Evolutionary conservation across 2,329 filamentous ascomycete genomes (phyloP).

Genomic region (Daldinia sp.): DNA sequence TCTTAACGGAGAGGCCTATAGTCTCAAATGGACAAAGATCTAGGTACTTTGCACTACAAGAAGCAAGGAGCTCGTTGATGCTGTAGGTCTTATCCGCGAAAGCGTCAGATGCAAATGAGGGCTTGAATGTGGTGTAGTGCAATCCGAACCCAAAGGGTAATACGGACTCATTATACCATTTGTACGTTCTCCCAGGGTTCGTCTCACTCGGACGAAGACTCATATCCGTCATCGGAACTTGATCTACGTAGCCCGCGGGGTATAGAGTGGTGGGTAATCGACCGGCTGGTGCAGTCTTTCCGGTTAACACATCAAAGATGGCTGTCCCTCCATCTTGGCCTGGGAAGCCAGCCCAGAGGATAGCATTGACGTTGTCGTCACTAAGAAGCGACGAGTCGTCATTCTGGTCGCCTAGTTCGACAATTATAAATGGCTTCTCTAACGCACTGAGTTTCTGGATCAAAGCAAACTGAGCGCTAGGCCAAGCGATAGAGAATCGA

Average conservation of each 20-base stretch:
- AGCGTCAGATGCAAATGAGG: constrained; percentile 26
- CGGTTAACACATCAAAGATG: constrained; percentile 57
- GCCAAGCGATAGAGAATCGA: constrained; percentile 61
- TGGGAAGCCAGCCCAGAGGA: constrained; percentile 62
- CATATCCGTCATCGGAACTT: constrained; percentile 61
- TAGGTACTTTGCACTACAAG: constrained; percentile 45
- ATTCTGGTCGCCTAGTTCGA: constrained; percentile 59
- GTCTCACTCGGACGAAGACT: constrained; percentile 52
- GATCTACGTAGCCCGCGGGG: constrained; percentile 53
- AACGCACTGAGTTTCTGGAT: constrained; percentile 52
- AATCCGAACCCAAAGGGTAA: constrained; percentile 57
- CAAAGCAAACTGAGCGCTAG: constrained; percentile 59
- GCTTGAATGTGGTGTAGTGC: constrained; percentile 58
- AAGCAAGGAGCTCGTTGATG: constrained; percentile 49
- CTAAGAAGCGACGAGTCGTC: constrained; percentile 54
- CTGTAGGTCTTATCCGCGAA: constrained; percentile 26
- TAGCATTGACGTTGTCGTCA: constrained; percentile 54
- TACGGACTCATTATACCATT: constrained; percentile 57
- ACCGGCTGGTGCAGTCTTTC: constrained; percentile 55
- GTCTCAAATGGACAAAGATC: constrained; percentile 52
- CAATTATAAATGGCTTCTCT: constrained; percentile 59
- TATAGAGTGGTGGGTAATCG: constrained; percentile 58
- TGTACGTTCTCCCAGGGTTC: constrained; percentile 58
- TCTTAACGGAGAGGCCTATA: constrained; percentile 51
- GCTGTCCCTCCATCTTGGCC: constrained; percentile 61